Percentiles rank a stretch among this genome's conserved stretches.
These are phyloP conservation scores for Talaromyces piceae DNA, from an alignment of 2,329 filamentous ascomycete genomes.

Conservation along the genomic window DNA sequence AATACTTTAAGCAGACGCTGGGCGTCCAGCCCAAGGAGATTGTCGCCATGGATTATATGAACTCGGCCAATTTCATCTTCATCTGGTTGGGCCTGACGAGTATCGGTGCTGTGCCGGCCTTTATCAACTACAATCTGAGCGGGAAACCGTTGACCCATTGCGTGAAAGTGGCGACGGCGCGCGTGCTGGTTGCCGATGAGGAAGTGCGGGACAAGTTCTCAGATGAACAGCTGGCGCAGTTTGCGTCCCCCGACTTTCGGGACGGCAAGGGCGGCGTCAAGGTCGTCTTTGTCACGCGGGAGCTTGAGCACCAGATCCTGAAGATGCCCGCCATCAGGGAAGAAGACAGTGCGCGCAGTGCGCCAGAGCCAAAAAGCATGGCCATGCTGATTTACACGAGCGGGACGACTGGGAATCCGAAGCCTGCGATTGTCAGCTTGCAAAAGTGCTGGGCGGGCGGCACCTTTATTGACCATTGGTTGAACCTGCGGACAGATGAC, in stretches of 20 bases:
- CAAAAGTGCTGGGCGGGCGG: conserved; percentile 52
- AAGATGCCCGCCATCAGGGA: conserved; percentile 48
- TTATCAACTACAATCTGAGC: conserved; percentile 80
- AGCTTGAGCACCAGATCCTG: conserved; percentile 49
- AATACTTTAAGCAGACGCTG: conserved; percentile 61
- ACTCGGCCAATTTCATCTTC: conserved; percentile 70
- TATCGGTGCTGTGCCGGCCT: conserved; percentile 73
- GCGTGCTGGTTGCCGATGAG: conserved; percentile 64
- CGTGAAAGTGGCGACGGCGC: conserved; percentile 58
- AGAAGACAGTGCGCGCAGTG: conserved; percentile 50
- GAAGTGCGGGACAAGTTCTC: conserved; percentile 49
- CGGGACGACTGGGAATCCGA: conserved; percentile 77
- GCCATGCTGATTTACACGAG: conserved; percentile 76
- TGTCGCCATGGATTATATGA: conserved; percentile 74
- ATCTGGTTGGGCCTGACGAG: conserved; percentile 72
- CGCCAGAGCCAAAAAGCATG: conserved; percentile 49
- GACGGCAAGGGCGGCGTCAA: conserved; percentile 43
- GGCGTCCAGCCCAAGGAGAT: conserved; percentile 64
- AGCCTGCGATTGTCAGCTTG: conserved; percentile 71
- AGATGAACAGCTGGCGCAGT: conserved; percentile 32
- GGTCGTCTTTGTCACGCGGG: conserved; percentile 55
- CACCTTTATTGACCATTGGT: conserved; percentile 48
- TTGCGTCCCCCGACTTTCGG: conserved; percentile 33
- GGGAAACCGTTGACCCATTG: conserved; percentile 68
- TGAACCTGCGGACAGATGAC: conserved; percentile 55